These are phyloP conservation scores for Aureobasidium sp. DNA, from an alignment of 2,329 filamentous ascomycete genomes.

Conservation along the genomic window DNA sequence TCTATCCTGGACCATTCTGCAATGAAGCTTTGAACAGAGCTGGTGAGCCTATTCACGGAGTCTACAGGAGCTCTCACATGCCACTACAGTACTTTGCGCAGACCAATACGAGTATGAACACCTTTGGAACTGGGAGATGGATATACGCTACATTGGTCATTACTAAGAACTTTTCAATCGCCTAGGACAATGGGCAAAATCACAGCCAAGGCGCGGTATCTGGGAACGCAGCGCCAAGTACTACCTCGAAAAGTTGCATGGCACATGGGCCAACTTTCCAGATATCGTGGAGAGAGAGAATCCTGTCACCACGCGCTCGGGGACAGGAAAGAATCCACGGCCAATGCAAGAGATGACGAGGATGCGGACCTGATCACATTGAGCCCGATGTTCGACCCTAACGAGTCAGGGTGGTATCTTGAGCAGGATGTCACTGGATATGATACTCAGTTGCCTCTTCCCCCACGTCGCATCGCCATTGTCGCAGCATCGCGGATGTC, in stretches of 20 bases:
- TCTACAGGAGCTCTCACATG: slow-evolving; percentile 61
- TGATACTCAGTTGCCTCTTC: neutral
- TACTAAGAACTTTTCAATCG: slow-evolving; percentile 72
- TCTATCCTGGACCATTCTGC: slow-evolving; percentile 83
- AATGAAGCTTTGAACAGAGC: slow-evolving; percentile 59
- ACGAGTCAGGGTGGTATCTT: neutral
- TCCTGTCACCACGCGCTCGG: slow-evolving; percentile 43
- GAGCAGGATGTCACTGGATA: neutral
- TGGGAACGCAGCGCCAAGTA: slow-evolving; percentile 68
- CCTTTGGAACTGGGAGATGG: slow-evolving; percentile 85
- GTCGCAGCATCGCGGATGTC: neutral
- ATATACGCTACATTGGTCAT: slow-evolving; percentile 70
- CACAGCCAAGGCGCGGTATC: slow-evolving; percentile 61
- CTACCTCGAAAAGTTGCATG: slow-evolving; percentile 62
- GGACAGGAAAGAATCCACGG: slow-evolving; percentile 52
- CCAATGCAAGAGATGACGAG: slow-evolving; percentile 26
- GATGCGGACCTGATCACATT: neutral
- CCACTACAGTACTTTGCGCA: slow-evolving; percentile 44
- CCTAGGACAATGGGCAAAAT: slow-evolving; percentile 54
- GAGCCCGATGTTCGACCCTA: neutral
- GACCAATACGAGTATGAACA: slow-evolving; percentile 43
- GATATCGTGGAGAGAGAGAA: slow-evolving; percentile 52
- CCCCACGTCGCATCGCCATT: neutral
- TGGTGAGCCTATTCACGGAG: slow-evolving; percentile 66
- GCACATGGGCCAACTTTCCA: slow-evolving; percentile 59